Evolutionary conservation across 2,329 filamentous ascomycete genomes (phyloP), one percentile per base, ranked within the genome.

Genomic region (Drechslerella stenobrocha): DNA sequence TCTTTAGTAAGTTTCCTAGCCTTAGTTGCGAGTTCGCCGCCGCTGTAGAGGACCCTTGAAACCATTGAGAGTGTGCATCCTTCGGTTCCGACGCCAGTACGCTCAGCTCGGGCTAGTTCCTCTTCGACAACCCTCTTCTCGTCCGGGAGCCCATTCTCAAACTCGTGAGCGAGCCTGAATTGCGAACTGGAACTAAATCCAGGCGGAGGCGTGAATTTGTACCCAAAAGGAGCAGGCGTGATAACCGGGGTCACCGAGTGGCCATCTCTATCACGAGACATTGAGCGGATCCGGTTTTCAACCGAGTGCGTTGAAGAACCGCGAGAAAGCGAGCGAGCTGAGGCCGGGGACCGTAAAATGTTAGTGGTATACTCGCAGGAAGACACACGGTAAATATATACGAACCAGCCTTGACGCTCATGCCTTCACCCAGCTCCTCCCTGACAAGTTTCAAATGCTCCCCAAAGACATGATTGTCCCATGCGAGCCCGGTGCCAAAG

Each of bases 351-450:
- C 18, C 48, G 42, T 23, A 60, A 47, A 5, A 9, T n/a, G 13
- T 7, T 13, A 28, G 48, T n/a, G 55, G 5, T 55, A 24, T 2
- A n/a, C 15, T 23, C 1, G 15, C 18, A 5, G 8, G 18, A 46
- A 34, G 4, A 40, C 23, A 35, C 13, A 24, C 20, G 9, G 52
- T 18, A 13, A 22, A 53, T 32, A n/a, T 3, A 23, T 30, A 56
- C 32, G 37, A 35, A 60, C 47, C 57, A 45, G 50, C 35, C 46
- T 66, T 53, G 22, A 70, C 63, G 1, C 61, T 67, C 18, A 72
- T 71, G 8, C 73, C 73, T 30, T 71, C 55, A n/a, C 72, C 72
- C 15, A 72, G 40, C 53, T 65, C 60, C 1, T 71, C 48, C 46
- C 55, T 65, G 3, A 73, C 46, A 0, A 50, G 18, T 24, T 70